These are phyloP conservation scores for Populus tremula DNA, from an alignment of 345 rosid genomes.

Conservation along the genomic window DNA sequence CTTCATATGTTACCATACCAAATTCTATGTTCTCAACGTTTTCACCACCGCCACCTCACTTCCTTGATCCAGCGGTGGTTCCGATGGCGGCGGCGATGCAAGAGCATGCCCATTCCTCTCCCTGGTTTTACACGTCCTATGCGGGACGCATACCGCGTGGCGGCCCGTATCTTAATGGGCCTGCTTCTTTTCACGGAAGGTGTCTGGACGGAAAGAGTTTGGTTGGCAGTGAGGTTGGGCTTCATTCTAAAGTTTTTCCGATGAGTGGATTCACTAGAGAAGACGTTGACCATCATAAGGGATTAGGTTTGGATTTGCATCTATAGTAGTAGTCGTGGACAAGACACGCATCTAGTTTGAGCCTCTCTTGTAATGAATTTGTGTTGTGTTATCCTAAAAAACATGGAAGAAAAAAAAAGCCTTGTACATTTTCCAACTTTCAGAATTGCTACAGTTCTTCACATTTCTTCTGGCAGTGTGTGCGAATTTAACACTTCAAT, in stretches of 20 bases:
- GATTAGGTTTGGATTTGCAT: constrained; percentile 27
- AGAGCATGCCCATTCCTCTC: neutral
- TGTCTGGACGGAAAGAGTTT: neutral
- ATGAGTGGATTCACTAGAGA: constrained; percentile 10
- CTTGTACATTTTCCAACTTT: neutral
- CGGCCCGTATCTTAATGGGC: neutral
- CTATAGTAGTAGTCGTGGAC: neutral
- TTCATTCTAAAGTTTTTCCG: neutral
- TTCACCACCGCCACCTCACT: neutral
- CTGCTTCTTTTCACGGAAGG: neutral
- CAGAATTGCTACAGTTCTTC: neutral
- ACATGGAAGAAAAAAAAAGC: neutral
- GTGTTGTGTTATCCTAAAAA: neutral
- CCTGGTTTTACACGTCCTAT: constrained; percentile 11
- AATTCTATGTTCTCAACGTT: constrained; percentile 17
- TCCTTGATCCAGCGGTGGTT: neutral
- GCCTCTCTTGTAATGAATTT: neutral
- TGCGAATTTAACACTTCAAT: neutral
- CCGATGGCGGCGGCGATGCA: constrained; percentile 4
- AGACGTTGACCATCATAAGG: constrained; percentile 10
- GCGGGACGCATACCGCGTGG: neutral
- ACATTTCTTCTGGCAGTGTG: neutral
- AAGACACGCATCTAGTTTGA: neutral
- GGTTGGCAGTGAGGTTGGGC: neutral
- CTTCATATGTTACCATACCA: constrained; percentile 14